phyloP scores from a whole-genome alignment of 352 stramenopile species.

The Phytophthora meadii region DNA sequence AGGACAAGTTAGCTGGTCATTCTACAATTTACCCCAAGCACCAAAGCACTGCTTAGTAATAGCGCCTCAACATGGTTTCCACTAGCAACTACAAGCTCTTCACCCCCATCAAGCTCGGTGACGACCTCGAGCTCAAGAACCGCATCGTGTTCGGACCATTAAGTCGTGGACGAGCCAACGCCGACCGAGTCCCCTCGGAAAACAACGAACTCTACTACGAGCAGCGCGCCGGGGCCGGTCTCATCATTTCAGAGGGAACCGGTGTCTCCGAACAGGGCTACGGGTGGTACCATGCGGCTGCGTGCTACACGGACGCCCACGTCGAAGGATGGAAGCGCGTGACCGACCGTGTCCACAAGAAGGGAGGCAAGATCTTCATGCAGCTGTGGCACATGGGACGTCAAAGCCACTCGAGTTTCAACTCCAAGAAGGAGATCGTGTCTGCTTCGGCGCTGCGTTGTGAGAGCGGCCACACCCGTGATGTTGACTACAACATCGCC shows the following conservation, averaged over 20 bases:
- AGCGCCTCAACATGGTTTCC: slow-evolving; percentile 4
- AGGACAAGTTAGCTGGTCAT: slow-evolving; percentile 2
- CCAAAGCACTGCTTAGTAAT: neutral
- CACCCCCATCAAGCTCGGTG: slow-evolving; percentile 43
- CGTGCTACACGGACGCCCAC: slow-evolving; percentile 52
- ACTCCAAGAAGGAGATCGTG: slow-evolving; percentile 58
- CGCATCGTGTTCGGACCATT: slow-evolving; percentile 58
- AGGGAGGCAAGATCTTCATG: slow-evolving; percentile 76
- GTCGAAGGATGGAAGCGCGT: slow-evolving; percentile 60
- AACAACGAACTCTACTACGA: slow-evolving; percentile 68
- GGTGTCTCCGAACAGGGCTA: slow-evolving; percentile 50
- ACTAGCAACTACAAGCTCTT: slow-evolving; percentile 46
- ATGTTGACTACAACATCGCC: slow-evolving; percentile 31
- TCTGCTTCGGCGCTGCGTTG: slow-evolving; percentile 43
- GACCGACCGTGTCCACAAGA: slow-evolving; percentile 76
- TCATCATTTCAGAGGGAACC: slow-evolving; percentile 75
- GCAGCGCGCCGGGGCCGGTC: slow-evolving; percentile 58
- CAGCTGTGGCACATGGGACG: slow-evolving; percentile 89
- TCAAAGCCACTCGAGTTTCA: slow-evolving; percentile 58
- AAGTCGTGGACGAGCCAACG: slow-evolving; percentile 47
- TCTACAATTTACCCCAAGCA: slow-evolving; percentile 16
- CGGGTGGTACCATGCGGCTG: slow-evolving; percentile 40
- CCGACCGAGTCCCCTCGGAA: slow-evolving; percentile 45
- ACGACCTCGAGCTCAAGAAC: slow-evolving; percentile 57
- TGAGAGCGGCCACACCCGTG: slow-evolving; percentile 27